Conservation (phyloP, 2,329 filamentous ascomycete species). For the Colletotrichum aenigma region DNA sequence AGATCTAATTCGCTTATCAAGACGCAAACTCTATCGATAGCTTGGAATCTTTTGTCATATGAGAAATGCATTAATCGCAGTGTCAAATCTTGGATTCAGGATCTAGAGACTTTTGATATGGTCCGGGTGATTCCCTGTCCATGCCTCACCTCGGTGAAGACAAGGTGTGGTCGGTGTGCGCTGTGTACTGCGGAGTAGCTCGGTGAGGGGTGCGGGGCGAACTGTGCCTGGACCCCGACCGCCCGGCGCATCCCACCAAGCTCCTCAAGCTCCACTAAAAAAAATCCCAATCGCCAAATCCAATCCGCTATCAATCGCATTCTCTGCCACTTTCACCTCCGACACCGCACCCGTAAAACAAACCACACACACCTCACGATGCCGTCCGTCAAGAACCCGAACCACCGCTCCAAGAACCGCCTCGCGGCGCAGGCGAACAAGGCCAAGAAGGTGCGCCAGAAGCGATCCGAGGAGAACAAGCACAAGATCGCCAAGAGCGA, state of each 20-base stretch:
- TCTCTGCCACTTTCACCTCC: too few species aligned
- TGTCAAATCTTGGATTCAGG: background rate
- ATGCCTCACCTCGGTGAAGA: background rate
- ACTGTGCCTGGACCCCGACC: background rate
- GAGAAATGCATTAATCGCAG: background rate
- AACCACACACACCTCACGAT: slow-evolving; percentile 33
- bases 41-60: background rate
- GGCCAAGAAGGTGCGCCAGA: slow-evolving; percentile 46
- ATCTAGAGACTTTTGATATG: background rate
- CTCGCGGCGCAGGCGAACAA: slow-evolving; percentile 49
- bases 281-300: slow-evolving; percentile 2
- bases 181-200: background rate
- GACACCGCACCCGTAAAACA: background rate
- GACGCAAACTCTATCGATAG: background rate
- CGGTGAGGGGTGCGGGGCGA: background rate
- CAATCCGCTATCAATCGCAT: background rate
- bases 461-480: slow-evolving; percentile 41
- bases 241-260: background rate
- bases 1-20: background rate
- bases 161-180: background rate
- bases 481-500: slow-evolving; percentile 47
- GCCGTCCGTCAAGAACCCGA: slow-evolving; percentile 64
- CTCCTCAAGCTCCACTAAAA: slow-evolving; percentile 8
- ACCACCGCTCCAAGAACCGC: slow-evolving; percentile 59
- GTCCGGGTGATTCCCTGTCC: background rate